Evolutionary conservation across 1,284 basidiomycete genomes (phyloP), one percentile per base, ranked within the genome.

Genomic region (Phylloboletellus chloephorus): DNA sequence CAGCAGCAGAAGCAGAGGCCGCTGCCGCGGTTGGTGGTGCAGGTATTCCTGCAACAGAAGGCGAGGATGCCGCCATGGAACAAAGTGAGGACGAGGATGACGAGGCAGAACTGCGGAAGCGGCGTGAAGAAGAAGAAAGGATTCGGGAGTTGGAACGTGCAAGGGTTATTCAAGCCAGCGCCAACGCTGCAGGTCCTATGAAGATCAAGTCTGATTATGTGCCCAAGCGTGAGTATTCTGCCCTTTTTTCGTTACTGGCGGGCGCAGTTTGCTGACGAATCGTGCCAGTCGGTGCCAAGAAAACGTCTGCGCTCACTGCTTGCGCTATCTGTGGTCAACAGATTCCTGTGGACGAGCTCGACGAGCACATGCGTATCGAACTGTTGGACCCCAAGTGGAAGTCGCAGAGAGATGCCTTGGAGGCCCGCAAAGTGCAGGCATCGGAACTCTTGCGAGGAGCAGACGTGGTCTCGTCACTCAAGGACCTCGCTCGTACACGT

Each of bases 351-450:
- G 86, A 93, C 67, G 94, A 98, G 63, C 75, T 98, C 47, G 82
- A 93, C 52, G 94, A 98, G 61, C 96, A 98, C 66, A 95, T 98
- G 76, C 88, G 96, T 58, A 97, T 98, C 64, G 96, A 99, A 64
- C 69, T 98, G 37, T 78, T 99, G 55, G 94, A 99, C 67, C 96
- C 96, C 29, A 82, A 86, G 58, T 98, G 93, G 93, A 96, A 96
- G 64, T 90, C 92, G 46, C 90, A 95, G 61, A 88, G 93, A 53
- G 84, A 91, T 55, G 74, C 69, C 13, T 69, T 92, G 54, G 93
- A 97, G 60, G 76, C 82, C 35, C 86, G 93, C 59, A 88, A 90
- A 56, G 87, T 87, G 6, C 92, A 96, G 61, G 82, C 90, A 7
- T 88, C 87, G 30, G 86, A 95, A 59, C 72, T 94, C 20, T 82